Evolutionary conservation across 768 basidiomycete species (phyloP), one percentile per base, ranked within the genome.

Genomic region (Agaricus sinodeliciosus): DNA sequence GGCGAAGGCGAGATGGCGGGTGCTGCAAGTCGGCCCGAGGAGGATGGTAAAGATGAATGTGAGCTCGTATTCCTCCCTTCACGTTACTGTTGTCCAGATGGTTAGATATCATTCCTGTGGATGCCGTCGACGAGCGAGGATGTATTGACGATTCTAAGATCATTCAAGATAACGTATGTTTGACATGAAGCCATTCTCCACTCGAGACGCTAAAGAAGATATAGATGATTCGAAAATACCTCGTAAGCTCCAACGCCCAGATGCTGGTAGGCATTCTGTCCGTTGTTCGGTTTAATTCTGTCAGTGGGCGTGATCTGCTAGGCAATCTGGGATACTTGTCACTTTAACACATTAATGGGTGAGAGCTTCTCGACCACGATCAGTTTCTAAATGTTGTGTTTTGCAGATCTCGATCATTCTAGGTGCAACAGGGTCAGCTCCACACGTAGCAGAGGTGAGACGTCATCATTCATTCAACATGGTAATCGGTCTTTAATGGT

Each of bases 31-130:
- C 4, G 3, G 16, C 34, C 18, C 12, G 47, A 48, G 36, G 47
- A 48, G 15, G 47, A 48, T 11, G 47, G 47, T 16, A 48, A 48
- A 35, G 47, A 48, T 25, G 47, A 48, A n/a, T 48, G 47, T 39
- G 11, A 36, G 47, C 36, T 26, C 19, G 7, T 9, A 15, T 3
- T 36, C 3, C 15, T 22, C 12, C 22, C 4, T 9, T 15, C 18
- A 25, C 13, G 12, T 9, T 16, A n/a, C 3, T 11, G 13, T 9
- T 26, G 19, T 22, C 36, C 11, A 26, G 13, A 5, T 22, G 16
- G 11, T 22, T 13, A 48, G 47, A 37, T 19, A 48, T 48, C 15
- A 25, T 48, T 3, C 47, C 47, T 12, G 22, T 37, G 3, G 47
- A 48, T 22, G 47, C 47, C 3, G 16, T 48, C 12, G 12, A 4